These are phyloP conservation scores for Apophysomyces sp. DNA, from an alignment of 371 early-diverging fungal species.

Conservation along the genomic window DNA sequence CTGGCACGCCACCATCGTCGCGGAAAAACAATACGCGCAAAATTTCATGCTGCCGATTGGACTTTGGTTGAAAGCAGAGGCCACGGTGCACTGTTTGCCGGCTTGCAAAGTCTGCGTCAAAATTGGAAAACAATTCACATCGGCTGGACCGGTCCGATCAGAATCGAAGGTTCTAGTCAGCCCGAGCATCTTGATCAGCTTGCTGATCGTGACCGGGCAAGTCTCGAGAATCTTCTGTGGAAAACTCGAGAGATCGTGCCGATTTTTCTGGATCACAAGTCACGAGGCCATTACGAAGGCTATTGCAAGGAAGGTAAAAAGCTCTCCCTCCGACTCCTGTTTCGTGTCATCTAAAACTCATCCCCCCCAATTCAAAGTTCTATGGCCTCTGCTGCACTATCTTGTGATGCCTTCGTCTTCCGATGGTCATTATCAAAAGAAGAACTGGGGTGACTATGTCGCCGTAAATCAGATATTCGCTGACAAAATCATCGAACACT, in stretches of 20 bases:
- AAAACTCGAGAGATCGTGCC: slow-evolving; percentile 57
- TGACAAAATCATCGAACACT: slow-evolving; percentile 69
- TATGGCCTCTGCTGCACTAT: slow-evolving; percentile 87
- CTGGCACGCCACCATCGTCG: slow-evolving; percentile 37
- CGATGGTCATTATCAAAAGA: slow-evolving; percentile 62
- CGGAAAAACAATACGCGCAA: slow-evolving; percentile 31
- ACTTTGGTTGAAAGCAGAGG: slow-evolving; percentile 46
- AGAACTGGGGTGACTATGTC: slow-evolving; percentile 84
- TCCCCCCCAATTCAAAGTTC: slow-evolving; percentile 1
- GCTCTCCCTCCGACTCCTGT: background rate
- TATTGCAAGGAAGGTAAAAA: slow-evolving; percentile 81
- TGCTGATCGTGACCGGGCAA: slow-evolving; percentile 15
- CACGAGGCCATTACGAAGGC: slow-evolving; percentile 80
- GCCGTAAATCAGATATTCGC: slow-evolving; percentile 85
- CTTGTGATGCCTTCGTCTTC: slow-evolving; percentile 81
- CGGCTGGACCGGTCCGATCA: slow-evolving; percentile 59
- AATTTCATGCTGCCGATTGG: slow-evolving; percentile 32
- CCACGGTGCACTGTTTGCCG: slow-evolving; percentile 72
- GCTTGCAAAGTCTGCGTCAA: slow-evolving; percentile 48
- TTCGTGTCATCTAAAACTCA: background rate
- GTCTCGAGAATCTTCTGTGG: slow-evolving; percentile 38
- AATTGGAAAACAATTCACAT: slow-evolving; percentile 56
- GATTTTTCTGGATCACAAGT: slow-evolving; percentile 69
- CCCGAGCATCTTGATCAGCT: slow-evolving; percentile 8
- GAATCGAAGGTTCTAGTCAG: slow-evolving; percentile 11